phyloP scores from a whole-genome alignment of 1,139 yeast species.

The Scheffersomyces insectosa region DNA sequence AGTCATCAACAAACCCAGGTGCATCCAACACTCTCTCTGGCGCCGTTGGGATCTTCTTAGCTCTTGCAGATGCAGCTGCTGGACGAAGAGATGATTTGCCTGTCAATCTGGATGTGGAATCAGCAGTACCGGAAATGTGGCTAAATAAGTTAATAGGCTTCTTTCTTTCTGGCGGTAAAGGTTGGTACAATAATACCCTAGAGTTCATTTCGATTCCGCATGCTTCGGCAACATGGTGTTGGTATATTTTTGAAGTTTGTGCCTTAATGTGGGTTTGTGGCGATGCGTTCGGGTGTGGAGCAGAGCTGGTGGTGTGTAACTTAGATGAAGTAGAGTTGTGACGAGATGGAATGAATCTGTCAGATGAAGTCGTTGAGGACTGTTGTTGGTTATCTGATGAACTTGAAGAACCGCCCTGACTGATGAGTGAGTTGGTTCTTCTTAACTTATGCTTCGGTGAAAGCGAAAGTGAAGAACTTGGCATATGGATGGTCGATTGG shows the following conservation, averaged over 20 bases:
- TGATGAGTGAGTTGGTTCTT: conserved; percentile 37
- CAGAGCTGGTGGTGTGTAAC: conserved; percentile 29
- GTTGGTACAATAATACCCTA: conserved; percentile 84
- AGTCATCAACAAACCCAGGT: conserved; percentile 92
- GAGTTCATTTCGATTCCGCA: conserved; percentile 88
- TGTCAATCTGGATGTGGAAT: conserved; percentile 10
- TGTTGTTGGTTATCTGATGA: conserved; percentile 23
- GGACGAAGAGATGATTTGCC: conserved; percentile 34
- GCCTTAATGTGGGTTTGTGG: conserved; percentile 62
- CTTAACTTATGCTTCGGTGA: conserved; percentile 29
- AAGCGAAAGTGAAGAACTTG: conserved; percentile 9
- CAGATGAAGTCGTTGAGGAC: conserved; percentile 27
- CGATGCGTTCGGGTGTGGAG: conserved; percentile 49
- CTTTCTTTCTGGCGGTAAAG: conserved; percentile 76
- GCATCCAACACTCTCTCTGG: conserved; percentile 96
- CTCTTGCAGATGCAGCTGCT: conserved; percentile 52
- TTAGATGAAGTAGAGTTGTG: conserved; percentile 44
- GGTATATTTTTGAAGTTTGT: conserved; percentile 70
- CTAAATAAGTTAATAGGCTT: conserved; percentile 54
- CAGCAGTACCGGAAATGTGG: conserved; percentile 10
- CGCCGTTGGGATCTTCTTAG: conserved; percentile 77
- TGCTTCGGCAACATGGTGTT: conserved; percentile 88
- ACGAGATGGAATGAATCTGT: conserved; percentile 49
- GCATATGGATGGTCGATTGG: conserved; percentile 18
- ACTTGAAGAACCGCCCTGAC: conserved; percentile 24